Evolutionary conservation across 495 filamentous ascomycete species (phyloP).

Genomic region (Xylaria sp.): DNA sequence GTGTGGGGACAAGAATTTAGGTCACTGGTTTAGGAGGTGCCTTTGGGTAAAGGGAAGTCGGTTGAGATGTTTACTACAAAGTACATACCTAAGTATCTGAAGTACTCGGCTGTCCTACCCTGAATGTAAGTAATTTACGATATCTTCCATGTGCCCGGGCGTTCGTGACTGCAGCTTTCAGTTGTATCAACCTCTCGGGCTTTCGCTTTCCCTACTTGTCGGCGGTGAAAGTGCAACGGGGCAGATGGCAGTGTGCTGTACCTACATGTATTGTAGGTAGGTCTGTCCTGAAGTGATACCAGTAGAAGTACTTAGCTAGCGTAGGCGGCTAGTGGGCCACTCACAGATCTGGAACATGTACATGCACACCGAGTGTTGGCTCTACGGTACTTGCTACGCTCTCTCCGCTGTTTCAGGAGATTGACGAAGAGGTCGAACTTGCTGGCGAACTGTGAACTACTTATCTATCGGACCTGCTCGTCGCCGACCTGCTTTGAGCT

Average conservation of each 20-base stretch:
- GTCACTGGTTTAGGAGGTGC: too few relatives aligned
- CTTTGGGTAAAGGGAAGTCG: too few relatives aligned
- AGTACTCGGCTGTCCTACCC: too few relatives aligned
- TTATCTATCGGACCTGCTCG: background rate
- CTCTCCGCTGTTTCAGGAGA: conserved; percentile 15
- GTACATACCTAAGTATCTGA: too few relatives aligned
- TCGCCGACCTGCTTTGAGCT: background rate
- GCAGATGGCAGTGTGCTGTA: background rate
- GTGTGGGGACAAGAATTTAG: too few relatives aligned
- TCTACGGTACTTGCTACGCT: background rate
- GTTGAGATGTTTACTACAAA: too few relatives aligned
- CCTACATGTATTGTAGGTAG: background rate
- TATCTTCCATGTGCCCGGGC: too few relatives aligned
- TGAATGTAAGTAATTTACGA: too few relatives aligned
- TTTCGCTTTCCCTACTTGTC: background rate
- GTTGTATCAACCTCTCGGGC: background rate
- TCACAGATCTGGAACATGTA: background rate
- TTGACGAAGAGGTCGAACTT: background rate
- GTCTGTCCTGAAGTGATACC: background rate
- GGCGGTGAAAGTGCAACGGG: background rate
- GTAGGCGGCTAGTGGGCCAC: conserved; percentile 11
- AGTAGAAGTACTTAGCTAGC: too few relatives aligned
- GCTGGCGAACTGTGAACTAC: background rate
- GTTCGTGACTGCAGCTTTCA: too few relatives aligned
- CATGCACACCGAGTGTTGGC: conserved; percentile 11